Evolutionary conservation across 2,329 filamentous ascomycete species (phyloP), one percentile per base, ranked within the genome.

Genomic region (Diaporthe caulivora): DNA sequence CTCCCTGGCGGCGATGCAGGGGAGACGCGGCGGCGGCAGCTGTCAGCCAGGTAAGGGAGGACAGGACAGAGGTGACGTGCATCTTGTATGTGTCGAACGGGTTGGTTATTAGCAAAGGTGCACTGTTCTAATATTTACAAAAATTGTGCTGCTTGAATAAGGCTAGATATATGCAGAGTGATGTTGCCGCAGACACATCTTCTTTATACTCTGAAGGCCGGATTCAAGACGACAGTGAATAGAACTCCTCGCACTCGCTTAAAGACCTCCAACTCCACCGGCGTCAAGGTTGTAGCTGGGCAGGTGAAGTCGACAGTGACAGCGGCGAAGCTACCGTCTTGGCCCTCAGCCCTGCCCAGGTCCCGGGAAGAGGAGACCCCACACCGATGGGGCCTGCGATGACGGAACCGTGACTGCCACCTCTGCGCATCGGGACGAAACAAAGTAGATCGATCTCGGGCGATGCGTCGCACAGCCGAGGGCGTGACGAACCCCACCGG

Each of bases 11-110:
- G 24, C 69, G 21, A 6, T 11, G n/a, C 31, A 69, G 17, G 51
- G 62, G 42, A 51, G 54, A 53, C 11, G 70, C 72, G 10, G 69
- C 53, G 34, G 26, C 62, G 31, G 55, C 69, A n/a, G 55, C 64
- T 40, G 70, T 44, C 60, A 74, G 24, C 54, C 69, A 74, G 44
- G 65, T 54, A 31, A 72, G 31, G 26, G 62, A 65, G 15, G 21
- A 26, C 37, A 74, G 3, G 21, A 21, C 54, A 37, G 47, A 49
- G n/a, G 40, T 42, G 72, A 68, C 34, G 37, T 31, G 72, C 72
- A 74, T 74, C 44, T 74, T 70, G 47, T 17, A 11, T 55, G n/a
- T 3, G 5, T 9, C 17, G 13, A 40, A 17, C 7, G 51, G 26
- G 5, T 31, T 18, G 29, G 26, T 2, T 5, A 31, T 55, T 8